Base-by-base conservation (phyloP, 768 basidiomycete species). In the Kwoniella dejecticola region DNA sequence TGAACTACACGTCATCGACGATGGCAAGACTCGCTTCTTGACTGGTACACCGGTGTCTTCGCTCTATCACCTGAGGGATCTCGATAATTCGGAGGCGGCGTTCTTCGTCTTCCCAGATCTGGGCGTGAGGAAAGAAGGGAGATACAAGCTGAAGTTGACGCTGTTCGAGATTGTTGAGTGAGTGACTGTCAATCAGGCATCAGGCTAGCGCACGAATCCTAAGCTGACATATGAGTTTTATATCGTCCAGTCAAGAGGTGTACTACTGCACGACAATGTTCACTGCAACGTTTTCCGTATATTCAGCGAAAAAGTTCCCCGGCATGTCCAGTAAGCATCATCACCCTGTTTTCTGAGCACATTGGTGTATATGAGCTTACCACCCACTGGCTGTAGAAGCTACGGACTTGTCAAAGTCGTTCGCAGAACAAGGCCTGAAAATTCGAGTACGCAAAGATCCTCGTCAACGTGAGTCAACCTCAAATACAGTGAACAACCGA, bases 81-180 rank as follows among this genome's bases (percentile, higher is more conserved):
- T 79, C 29, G 86, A 88, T 64, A 83, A 85, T 64, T 80, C 81
- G 54, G 83, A 83, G 63, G 91, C 90, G 7, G 93, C 91, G 0
- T 93, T 94, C 81, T 98, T 98, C 73, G 92, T 96, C 30, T 98
- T 98, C 70, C 94, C 94, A 0, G 94, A 96, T 77, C 83, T 98
- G 24, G 89, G 88, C 62, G 91, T 97, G 4, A 82, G 91, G 62
- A 91, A 90, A 2, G 94, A 97, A 78, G 94, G 94, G 7, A 88
- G 88, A 67, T 98, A 94, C 72, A 83, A 89, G 12, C 80, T 90
- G 56, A 88, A 87, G 77, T 81, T 88, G 63, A 85, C 83, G 53
- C 80, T 98, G 52, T 98, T 89, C 76, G 94, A 97, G 80, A 90
- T 96, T 54, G 89, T 92, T 41, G 89, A 88, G 91, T 93, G 71